These are phyloP conservation scores for Kwoniella mangroviensis DNA, from an alignment of 768 basidiomycete genomes.

Conservation along the genomic window DNA sequence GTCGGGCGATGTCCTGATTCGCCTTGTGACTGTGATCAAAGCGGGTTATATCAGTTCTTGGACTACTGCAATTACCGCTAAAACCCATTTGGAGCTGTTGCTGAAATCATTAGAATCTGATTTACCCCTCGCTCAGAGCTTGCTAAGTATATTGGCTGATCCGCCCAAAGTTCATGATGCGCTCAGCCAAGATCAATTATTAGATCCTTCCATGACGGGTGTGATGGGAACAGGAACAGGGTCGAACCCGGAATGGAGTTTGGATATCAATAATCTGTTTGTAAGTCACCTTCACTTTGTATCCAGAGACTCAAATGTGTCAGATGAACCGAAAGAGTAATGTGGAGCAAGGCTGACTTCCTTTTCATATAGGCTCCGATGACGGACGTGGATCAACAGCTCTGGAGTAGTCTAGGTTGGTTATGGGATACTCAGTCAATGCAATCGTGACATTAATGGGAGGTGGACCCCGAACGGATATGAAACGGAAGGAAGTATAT, in stretches of 20 bases:
- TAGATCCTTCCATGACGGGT: background rate
- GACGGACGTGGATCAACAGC: slow-evolving; percentile 12
- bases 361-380: slow-evolving; percentile 1
- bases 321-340: background rate
- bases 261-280: slow-evolving; percentile 12
- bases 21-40: slow-evolving; percentile 6
- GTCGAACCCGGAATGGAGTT: background rate
- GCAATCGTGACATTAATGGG: background rate
- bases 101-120: slow-evolving; percentile 5
- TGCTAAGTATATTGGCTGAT: slow-evolving; percentile 7
- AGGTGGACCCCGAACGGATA: no score
- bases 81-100: slow-evolving; percentile 10
- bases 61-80: slow-evolving; percentile 11
- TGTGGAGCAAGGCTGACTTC: background rate
- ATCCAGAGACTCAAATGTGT: background rate
- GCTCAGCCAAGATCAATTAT: background rate
- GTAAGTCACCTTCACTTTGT: background rate
- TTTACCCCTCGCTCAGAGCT: background rate
- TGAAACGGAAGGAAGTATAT: no score
- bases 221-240: background rate
- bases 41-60: slow-evolving; percentile 7
- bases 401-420: slow-evolving; percentile 20
- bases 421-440: slow-evolving; percentile 13
- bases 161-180: background rate
- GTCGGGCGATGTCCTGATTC: slow-evolving; percentile 1